Evolutionary conservation across 345 rosid species (phyloP), one percentile per base, ranked within the genome.

Genomic region (Citrus trifoliata): DNA sequence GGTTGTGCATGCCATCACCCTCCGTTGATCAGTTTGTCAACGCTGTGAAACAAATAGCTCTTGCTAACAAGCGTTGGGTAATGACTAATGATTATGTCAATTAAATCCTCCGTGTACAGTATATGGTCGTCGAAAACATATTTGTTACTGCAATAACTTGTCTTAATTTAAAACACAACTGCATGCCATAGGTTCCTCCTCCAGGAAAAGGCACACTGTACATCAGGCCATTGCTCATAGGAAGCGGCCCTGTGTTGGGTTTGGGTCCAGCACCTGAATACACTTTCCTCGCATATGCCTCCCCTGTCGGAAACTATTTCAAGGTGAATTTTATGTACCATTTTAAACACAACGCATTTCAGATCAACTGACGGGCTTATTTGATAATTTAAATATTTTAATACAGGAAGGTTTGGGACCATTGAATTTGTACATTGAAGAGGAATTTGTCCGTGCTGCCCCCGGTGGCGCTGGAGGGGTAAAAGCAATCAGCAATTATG

Each of bases 61-160:
- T 87, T 33, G 93, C 96, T 32, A 95, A 93, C 84, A 91, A 82
- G 55, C 95, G 91, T 64, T 93, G 98, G 99, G 99, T 95, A 86
- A 67, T 40, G 1, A n/a, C 33, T 21, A 86, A 67, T 40, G 1
- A 4, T 22, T 1, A 27, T 32, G 25, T 9, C 21, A 27, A 67
- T 40, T 7, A 42, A 42, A 42, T 42, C 51, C 51, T 42, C 13
- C 51, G 14, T 2, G 14, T 2, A 42, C 22, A 9, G 33, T 24
- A 10, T 10, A 51, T 32, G 38, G 53, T 7, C 2, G 10, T 30
- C 42, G 38, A 22, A 40, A 37, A 7, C 18, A 32, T 19, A 35
- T 55, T 38, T 25, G 32, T 37, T 25, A 16, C 18, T 5, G 12
- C 5, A 62, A 62, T 8, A 62, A n/a, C 21, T 40, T 8, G 2